Percentiles rank a stretch among this genome's conserved stretches.
Evolutionary conservation across 192 early-diverging fungal species (phyloP).

Genomic region (Haplosporangium gracile): DNA sequence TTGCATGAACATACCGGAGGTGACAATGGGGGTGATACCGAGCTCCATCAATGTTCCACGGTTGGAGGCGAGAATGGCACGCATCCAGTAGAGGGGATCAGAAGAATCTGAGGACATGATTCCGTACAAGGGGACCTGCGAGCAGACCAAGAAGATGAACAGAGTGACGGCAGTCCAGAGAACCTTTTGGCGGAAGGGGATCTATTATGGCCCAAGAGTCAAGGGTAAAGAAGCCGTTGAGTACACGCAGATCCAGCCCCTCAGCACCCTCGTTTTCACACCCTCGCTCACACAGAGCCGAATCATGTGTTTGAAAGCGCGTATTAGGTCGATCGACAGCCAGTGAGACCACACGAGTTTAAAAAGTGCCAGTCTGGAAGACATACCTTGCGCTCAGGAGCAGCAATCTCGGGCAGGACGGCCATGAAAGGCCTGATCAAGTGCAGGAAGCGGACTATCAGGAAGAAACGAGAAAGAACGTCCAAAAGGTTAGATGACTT

Average conservation of each 20-base stretch:
- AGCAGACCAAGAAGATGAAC: slow-evolving; percentile 99
- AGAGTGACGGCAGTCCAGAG: slow-evolving; percentile 99
- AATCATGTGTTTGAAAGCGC: slow-evolving; percentile 3
- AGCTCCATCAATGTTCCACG: slow-evolving; percentile 99
- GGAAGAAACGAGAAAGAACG: slow-evolving; percentile 26
- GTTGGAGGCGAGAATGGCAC: slow-evolving; percentile 99
- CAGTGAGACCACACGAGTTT: background rate
- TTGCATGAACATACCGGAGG: slow-evolving; percentile 99
- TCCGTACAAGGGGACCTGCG: slow-evolving; percentile 99
- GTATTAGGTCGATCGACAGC: background rate
- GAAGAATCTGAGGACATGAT: slow-evolving; percentile 99
- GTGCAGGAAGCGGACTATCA: slow-evolving; percentile 92
- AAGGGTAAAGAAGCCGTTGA: background rate
- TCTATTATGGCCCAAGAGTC: slow-evolving; percentile 57
- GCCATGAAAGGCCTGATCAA: slow-evolving; percentile 98
- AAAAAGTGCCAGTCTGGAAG: background rate
- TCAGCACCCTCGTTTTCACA: background rate
- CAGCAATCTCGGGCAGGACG: slow-evolving; percentile 96
- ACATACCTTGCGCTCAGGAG: slow-evolving; percentile 95
- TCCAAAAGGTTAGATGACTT: slow-evolving; percentile 1
- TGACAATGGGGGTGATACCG: slow-evolving; percentile 99
- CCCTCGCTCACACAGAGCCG: background rate
- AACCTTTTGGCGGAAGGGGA: slow-evolving; percentile 98
- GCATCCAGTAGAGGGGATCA: slow-evolving; percentile 99
- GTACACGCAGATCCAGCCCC: background rate